phyloP scores from a whole-genome alignment of 1,284 basidiomycete species.

The Sanghuangporus sanghuang region DNA sequence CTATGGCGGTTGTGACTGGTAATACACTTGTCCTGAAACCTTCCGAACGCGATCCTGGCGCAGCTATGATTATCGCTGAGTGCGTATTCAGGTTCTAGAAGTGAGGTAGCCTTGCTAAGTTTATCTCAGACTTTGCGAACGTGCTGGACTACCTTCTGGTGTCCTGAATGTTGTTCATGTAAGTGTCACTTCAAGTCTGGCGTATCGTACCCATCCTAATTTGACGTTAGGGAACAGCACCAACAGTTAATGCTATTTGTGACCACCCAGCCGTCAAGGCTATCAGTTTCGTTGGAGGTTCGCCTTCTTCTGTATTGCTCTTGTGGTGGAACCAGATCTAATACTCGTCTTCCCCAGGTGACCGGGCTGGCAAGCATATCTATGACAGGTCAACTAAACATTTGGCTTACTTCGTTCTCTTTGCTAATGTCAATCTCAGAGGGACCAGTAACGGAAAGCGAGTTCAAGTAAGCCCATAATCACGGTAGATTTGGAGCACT shows the following conservation, averaged over 20 bases:
- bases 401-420: not conserved
- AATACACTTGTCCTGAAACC: constrained; percentile 96
- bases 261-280: constrained; percentile 90
- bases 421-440: constrained; percentile 32
- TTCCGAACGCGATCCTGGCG: constrained; percentile 94
- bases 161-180: constrained; percentile 84
- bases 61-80: constrained; percentile 96
- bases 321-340: not conserved
- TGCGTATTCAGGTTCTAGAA: constrained; percentile 19
- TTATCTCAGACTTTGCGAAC: constrained; percentile 28
- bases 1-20: constrained; percentile 84
- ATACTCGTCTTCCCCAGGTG: constrained; percentile 33
- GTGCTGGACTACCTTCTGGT: constrained; percentile 65
- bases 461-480: constrained; percentile 55
- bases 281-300: constrained; percentile 91
- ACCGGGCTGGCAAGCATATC: constrained; percentile 91
- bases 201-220: not conserved
- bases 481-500: not conserved
- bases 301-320: too few relatives aligned
- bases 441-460: constrained; percentile 87
- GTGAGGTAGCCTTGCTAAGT: not conserved
- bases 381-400: constrained; percentile 63
- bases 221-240: constrained; percentile 54
- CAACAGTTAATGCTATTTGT: constrained; percentile 92
- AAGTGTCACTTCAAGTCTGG: not conserved